Percentiles rank a stretch among this genome's conserved stretches.
Conservation (phyloP, 805 yeast genomes). For the Ogataea trehaloabstinens region DNA sequence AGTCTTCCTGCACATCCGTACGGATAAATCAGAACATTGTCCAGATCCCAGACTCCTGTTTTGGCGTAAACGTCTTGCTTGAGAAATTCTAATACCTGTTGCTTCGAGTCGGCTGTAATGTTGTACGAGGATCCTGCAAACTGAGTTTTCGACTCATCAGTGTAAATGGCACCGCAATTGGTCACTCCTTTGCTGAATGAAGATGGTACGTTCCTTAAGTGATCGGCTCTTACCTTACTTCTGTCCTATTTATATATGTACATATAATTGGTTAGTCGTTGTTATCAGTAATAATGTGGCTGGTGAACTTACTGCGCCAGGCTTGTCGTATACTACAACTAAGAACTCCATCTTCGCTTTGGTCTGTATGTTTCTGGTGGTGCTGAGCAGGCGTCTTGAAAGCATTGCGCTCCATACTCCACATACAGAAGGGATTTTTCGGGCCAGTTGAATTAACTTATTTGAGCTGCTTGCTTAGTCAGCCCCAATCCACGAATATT, state of each 20-base stretch:
- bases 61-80: conserved; percentile 60
- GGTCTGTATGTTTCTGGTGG: too few species aligned
- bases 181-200: conserved; percentile 42
- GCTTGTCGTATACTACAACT: conserved; percentile 69
- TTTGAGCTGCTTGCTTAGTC: too few species aligned
- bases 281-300: neutral
- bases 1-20: conserved; percentile 44
- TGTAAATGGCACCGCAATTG: conserved; percentile 51
- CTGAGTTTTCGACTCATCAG: conserved; percentile 43
- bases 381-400: neutral
- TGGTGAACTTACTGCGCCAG: conserved; percentile 42
- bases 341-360: conserved; percentile 51
- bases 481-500: too few species aligned
- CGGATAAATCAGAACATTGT: conserved; percentile 58
- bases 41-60: conserved; percentile 75
- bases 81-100: conserved; percentile 63
- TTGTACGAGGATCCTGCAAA: conserved; percentile 72
- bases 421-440: too few species aligned
- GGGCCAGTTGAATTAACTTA: too few species aligned
- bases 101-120: conserved; percentile 60
- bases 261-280: conserved; percentile 1
- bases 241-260: too few species aligned
- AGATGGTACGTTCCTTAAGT: conserved; percentile 47
- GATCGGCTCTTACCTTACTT: conserved; percentile 48
- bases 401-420: too few species aligned